Conservation (phyloP, 164 flowering plant genomes). For the Annona squamosa region DNA sequence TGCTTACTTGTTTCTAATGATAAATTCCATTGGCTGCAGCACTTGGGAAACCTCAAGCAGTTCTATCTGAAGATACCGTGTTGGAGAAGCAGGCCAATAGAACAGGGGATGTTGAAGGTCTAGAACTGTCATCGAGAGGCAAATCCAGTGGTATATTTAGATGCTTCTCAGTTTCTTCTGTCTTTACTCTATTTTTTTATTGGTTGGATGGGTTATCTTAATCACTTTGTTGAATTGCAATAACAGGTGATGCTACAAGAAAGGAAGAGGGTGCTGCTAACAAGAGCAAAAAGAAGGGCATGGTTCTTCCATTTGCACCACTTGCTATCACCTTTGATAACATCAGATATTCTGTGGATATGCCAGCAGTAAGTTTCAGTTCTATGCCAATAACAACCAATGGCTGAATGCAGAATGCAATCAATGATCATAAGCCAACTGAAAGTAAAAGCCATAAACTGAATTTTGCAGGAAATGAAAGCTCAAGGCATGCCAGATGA, state of each 20-base stretch:
- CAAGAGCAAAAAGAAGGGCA: conserved; percentile 27
- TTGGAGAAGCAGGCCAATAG: conserved; percentile 7
- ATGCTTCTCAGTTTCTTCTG: not conserved
- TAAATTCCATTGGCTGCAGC: conserved; percentile 4
- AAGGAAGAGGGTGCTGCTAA: conserved; percentile 3
- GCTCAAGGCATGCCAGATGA: conserved; percentile 33
- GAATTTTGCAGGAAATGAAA: conserved; percentile 55
- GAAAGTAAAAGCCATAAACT: not conserved
- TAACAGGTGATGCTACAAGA: not conserved
- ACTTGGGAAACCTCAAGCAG: conserved; percentile 8
- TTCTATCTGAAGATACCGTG: conserved; percentile 8
- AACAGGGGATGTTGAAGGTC: conserved; percentile 8
- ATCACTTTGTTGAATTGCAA: not conserved
- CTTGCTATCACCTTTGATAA: conserved; percentile 42
- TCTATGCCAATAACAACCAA: not conserved
- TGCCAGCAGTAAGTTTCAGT: conserved; percentile 37
- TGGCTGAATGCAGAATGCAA: not conserved
- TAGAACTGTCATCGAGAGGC: not conserved
- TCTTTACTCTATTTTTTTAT: not conserved
- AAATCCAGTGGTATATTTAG: not conserved
- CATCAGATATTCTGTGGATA: conserved; percentile 42
- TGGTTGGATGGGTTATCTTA: not conserved
- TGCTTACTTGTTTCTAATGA: not conserved
- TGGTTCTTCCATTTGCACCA: conserved; percentile 57
- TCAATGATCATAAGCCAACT: not conserved